Evolutionary conservation across 371 early-diverging fungal genomes (phyloP).

Genomic region (Mucor lusitanicus): DNA sequence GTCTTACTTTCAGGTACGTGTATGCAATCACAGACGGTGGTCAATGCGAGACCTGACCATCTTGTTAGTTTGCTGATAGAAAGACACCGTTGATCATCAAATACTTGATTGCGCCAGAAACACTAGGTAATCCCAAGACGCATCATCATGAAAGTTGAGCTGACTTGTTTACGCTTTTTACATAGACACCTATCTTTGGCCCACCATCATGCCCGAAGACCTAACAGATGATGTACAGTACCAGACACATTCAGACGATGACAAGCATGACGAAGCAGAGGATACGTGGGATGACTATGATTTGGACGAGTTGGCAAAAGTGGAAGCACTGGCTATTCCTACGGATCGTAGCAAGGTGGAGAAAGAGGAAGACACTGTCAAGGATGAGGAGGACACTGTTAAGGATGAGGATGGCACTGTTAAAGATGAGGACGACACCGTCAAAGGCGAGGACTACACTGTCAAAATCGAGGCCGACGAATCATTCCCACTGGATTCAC

Average conservation of each 20-base stretch:
- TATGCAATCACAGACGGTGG: no score
- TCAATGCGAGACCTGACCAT: not conserved
- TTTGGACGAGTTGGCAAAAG: no score
- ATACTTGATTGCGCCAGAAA: slow-evolving; percentile 17
- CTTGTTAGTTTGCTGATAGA: not conserved
- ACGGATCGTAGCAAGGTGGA: not conserved
- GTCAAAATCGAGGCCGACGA: not conserved
- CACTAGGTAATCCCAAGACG: not conserved
- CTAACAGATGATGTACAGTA: not conserved
- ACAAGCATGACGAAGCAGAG: not conserved
- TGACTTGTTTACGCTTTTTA: no score
- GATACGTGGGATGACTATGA: not conserved
- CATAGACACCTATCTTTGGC: not conserved
- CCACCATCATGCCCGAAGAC: not conserved
- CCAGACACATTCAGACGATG: not conserved
- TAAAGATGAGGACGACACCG: no score
- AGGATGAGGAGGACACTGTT: no score
- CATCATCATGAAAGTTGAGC: not conserved
- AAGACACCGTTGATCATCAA: slow-evolving; percentile 7
- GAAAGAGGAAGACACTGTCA: not conserved
- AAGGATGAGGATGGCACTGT: not conserved
- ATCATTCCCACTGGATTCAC: not conserved
- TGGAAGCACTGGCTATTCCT: not conserved
- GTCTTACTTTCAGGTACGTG: slow-evolving; percentile 12
- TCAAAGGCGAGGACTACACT: no score